phyloP scores from a whole-genome alignment of 768 basidiomycete genomes.

The Sutorius australiensis region DNA sequence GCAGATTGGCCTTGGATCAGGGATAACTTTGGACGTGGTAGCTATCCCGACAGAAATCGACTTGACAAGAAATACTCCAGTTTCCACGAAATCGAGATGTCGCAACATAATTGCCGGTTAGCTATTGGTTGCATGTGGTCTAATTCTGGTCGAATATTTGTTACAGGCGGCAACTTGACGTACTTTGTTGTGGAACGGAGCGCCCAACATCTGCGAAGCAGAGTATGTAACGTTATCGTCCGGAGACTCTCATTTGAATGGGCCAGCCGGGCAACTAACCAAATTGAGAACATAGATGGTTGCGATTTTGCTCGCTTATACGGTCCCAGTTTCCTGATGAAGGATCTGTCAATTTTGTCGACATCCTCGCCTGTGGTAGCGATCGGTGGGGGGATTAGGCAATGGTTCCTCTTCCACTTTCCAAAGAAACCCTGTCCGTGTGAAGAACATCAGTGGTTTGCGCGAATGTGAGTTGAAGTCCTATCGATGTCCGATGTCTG shows the following conservation, averaged over 20 bases:
- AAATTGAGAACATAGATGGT: too few relatives aligned
- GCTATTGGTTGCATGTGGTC: constrained; percentile 4
- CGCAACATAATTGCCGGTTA: constrained; percentile 61
- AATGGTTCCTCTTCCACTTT: constrained; percentile 60
- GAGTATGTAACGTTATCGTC: too few relatives aligned
- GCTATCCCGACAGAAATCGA: constrained; percentile 82
- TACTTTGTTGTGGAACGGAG: constrained; percentile 70
- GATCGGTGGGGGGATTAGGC: constrained; percentile 77
- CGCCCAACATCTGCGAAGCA: too few relatives aligned
- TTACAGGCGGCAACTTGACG: constrained; percentile 67
- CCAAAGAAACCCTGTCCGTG: constrained; percentile 65
- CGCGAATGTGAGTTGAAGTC: constrained; percentile 66
- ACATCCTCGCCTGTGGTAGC: constrained; percentile 75
- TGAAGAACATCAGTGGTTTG: constrained; percentile 78
- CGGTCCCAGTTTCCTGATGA: too few relatives aligned
- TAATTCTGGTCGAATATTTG: not conserved
- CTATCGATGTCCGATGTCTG: not conserved
- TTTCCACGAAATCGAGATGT: constrained; percentile 55
- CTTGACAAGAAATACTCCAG: constrained; percentile 55
- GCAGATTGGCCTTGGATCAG: constrained; percentile 75
- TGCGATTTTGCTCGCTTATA: too few relatives aligned
- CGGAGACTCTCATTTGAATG: too few relatives aligned
- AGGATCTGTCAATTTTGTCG: constrained; percentile 37
- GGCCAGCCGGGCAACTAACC: too few relatives aligned
- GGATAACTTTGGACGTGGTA: constrained; percentile 61